These are phyloP conservation scores for Abrus pulchellus DNA, from an alignment of 306 rosid genomes.

Conservation along the genomic window DNA sequence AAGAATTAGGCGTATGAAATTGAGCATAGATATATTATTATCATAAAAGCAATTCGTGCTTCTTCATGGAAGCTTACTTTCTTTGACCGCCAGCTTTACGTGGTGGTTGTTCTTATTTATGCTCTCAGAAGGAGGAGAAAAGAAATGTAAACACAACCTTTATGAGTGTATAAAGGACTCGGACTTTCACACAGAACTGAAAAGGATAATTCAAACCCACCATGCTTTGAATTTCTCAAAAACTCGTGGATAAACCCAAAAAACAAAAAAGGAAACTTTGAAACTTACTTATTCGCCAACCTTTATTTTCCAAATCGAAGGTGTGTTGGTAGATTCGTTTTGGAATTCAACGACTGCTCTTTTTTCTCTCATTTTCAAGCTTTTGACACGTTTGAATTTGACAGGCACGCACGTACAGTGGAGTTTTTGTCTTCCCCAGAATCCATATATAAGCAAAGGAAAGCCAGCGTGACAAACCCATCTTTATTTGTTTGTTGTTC, in stretches of 20 bases:
- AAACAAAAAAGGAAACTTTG: conserved; percentile 40
- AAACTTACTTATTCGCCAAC: conserved; percentile 1
- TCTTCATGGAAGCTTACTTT: conserved; percentile 58
- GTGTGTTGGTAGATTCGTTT: conserved; percentile 6
- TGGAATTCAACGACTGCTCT: conserved; percentile 56
- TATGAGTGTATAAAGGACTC: neutral
- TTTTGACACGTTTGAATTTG: conserved; percentile 63
- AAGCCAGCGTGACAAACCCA: conserved; percentile 38
- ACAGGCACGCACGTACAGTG: neutral
- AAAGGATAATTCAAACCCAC: conserved; percentile 37
- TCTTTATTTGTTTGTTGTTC: conserved; percentile 42
- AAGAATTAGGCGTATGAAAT: neutral
- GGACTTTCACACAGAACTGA: neutral
- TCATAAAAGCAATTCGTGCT: conserved; percentile 15
- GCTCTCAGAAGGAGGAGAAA: neutral
- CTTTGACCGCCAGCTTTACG: conserved; percentile 61
- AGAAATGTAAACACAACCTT: neutral
- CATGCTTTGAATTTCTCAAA: conserved; percentile 71
- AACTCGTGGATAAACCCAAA: conserved; percentile 53
- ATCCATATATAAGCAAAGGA: conserved; percentile 38
- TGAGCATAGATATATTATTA: neutral
- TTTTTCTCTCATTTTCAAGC: conserved; percentile 27
- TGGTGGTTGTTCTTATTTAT: conserved; percentile 17
- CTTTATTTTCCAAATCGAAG: conserved; percentile 22
- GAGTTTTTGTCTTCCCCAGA: conserved; percentile 19